Base-by-base conservation (phyloP, 176 grass and related monocot species). In the Eleusine indica region DNA sequence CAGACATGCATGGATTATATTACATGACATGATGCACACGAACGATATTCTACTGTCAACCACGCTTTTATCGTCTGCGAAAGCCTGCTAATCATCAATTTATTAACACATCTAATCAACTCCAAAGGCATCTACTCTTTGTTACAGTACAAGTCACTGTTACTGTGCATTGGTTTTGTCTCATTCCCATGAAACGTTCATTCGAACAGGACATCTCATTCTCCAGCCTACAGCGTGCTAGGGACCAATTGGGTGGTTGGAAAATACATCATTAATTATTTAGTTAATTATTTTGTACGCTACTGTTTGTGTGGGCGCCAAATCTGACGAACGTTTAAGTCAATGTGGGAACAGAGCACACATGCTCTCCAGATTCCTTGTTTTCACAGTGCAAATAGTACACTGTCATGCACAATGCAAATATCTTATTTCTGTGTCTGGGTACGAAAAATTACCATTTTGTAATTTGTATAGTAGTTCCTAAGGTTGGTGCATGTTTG, bases 401-500 rank as follows among this genome's bases (percentile, higher is more conserved):
- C 56, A 41, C 73, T 80, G 72, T 56, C 64, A 17, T 37, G 60
- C 58, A 61, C 51, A 62, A 38, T 70, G 65, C 17, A 72, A 6
- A 30, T 72, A 7, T 86, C 1, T 16, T 72, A 35, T 35, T 5
- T 86, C 1, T 16, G 32, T 81, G 15, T 42, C 18, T 65, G 13
- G 9, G 70, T 66, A n/a, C 6, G 4, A 38, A 41, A 41, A 37
- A 42, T 28, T 52, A 16, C 13, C 71, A 0, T 16, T 66, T 12
- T 81, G 3, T 41, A 22, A 62, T 58, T 21, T n/a, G 2, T 58
- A 8, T n/a, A n/a, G 56, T 9, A 57, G n/a, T 7, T 58, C 56
- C 7, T 54, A 18, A 54, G 74, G 74, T 83, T 78, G 79, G 61
- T 79, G 79, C 48, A 63, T 90, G 84, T 63, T 86, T 79, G 80